These are phyloP conservation scores for Sophora flavescens DNA, from an alignment of 306 rosid genomes.

Conservation along the genomic window DNA sequence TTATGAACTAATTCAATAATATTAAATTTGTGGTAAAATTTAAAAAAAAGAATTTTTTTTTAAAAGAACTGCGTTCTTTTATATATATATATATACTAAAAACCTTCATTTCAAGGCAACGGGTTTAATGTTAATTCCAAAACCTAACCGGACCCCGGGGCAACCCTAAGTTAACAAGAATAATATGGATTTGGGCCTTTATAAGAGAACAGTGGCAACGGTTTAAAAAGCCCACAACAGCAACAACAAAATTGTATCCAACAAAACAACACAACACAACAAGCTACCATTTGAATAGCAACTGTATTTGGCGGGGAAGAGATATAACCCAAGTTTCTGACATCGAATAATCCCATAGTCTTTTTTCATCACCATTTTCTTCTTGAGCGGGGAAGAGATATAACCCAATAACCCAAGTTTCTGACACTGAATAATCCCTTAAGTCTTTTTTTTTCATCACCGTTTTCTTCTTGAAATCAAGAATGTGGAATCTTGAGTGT, in stretches of 20 bases:
- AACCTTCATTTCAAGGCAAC: not conserved
- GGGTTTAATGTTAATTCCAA: not conserved
- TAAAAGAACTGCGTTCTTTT: too few relatives aligned
- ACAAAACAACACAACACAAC: not conserved
- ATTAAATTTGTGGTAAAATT: too few relatives aligned
- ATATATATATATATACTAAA: too few relatives aligned
- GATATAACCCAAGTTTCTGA: not conserved
- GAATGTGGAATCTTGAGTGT: slow-evolving; percentile 65
- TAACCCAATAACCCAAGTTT: not conserved
- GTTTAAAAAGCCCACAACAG: not conserved
- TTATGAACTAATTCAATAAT: too few relatives aligned
- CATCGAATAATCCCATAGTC: not conserved
- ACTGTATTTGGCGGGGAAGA: slow-evolving; percentile 54
- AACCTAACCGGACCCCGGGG: not conserved
- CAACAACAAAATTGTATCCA: too few relatives aligned
- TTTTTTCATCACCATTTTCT: not conserved
- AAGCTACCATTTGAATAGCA: not conserved
- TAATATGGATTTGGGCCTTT: not conserved
- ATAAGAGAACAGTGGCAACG: not conserved
- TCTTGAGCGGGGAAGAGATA: not conserved
- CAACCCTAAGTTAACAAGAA: not conserved
- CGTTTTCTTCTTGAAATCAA: slow-evolving; percentile 10
- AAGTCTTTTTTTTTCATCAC: too few relatives aligned
- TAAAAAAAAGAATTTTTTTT: too few relatives aligned
- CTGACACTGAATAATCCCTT: not conserved